Conservation (phyloP, 1,284 basidiomycete genomes). For the Flammula alnicola region DNA sequence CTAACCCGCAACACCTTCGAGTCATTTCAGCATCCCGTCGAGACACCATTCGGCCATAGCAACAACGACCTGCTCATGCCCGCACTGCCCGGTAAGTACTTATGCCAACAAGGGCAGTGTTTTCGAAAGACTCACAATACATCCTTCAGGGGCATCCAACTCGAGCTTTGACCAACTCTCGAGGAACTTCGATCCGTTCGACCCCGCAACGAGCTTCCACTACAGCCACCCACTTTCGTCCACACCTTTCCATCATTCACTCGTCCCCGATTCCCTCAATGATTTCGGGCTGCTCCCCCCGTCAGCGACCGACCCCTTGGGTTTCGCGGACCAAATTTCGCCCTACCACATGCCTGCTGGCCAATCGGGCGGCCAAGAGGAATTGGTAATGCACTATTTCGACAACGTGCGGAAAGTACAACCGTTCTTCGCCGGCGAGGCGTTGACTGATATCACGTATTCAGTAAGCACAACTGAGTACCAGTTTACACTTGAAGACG, state of each 20-base stretch:
- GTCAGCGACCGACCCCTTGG: constrained; percentile 21
- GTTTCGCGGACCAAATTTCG: constrained; percentile 33
- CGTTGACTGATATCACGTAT: constrained; percentile 62
- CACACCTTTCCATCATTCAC: constrained; percentile 27
- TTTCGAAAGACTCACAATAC: constrained; percentile 24
- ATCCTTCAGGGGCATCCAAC: constrained; percentile 35
- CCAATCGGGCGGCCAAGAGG: constrained; percentile 48
- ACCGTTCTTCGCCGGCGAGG: constrained; percentile 59
- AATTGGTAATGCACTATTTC: constrained; percentile 71
- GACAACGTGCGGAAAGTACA: constrained; percentile 64
- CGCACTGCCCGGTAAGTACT: constrained; percentile 47
- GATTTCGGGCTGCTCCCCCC: constrained; percentile 19
- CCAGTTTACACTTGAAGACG: constrained; percentile 8
- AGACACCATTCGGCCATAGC: constrained; percentile 25
- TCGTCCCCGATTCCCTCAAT: constrained; percentile 24
- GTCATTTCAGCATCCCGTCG: constrained; percentile 24
- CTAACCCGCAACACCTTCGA: constrained; percentile 19
- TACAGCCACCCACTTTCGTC: constrained; percentile 34
- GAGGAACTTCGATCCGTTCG: constrained; percentile 29
- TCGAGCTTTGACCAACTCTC: constrained; percentile 37
- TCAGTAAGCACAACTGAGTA: constrained; percentile 46
- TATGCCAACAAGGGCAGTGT: background rate
- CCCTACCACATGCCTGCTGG: constrained; percentile 33
- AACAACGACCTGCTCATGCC: constrained; percentile 38
- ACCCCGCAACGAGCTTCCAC: constrained; percentile 26